Base-by-base conservation (phyloP, 108 stramenopile species). In the Nannochloropsis gaditana region DNA sequence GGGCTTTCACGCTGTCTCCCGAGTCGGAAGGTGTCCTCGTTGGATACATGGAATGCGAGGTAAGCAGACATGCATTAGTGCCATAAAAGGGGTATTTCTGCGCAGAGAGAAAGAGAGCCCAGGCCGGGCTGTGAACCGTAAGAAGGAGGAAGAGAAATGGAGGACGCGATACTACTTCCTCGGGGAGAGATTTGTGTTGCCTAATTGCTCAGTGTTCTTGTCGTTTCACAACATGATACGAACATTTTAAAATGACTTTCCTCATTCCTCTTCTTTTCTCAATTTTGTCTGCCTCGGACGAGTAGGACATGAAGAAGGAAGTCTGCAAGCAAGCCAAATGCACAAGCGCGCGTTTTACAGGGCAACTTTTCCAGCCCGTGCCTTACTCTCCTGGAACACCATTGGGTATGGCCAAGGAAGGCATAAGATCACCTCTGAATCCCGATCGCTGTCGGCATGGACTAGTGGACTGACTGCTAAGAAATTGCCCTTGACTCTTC, bases 231-330 rank as follows among this genome's bases (percentile, higher is more conserved):
- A 1, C 31, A 31, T 31, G 31, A 31, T 31, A 31, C 31, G 31
- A 31, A 31, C 1, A 31, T 31, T 31, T 31, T 31, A 31, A 31
- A 31, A 31, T 31, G 31, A 42, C 6, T 44, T 85, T 44, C 84
- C 86, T 89, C 79, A 84, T 87, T 41, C 87, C 84, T 44, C 90
- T 90, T 79, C 90, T 89, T 45, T 90, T 90, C 84, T 86, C 89
- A 31, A 84, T 87, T 21, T 85, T 43, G 9, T 80, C 17, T 1
- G 15, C 81, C 11, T 80, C 87, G 0, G 9, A 79, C n/a, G 5
- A 3, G 59, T n/a, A 73, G 45, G 88, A 89, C 85, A 89, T 89
- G 88, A 73, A 81, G 44, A 85, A 86, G 10, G 88, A 89, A 45
- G 88, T 89, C 43, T 85, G 85, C 85, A 89, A 89, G 80, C 88